Evolutionary conservation across 495 filamentous ascomycete species (phyloP).

Genomic region (Daldinia decipiens): DNA sequence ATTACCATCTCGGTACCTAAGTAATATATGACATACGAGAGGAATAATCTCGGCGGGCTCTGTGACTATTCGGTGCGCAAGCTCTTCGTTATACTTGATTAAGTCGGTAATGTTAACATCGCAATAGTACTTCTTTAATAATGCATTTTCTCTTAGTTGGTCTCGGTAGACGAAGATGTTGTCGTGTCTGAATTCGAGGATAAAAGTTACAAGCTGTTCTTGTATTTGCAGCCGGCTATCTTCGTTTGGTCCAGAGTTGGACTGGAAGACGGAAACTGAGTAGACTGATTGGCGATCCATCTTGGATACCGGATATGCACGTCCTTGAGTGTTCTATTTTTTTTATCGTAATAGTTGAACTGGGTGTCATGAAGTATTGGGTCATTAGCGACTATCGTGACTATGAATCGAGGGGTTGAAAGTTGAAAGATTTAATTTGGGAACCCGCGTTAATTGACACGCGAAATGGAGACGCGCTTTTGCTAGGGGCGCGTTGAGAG

Average conservation of each 20-base stretch:
- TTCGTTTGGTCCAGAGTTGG: conserved; percentile 64
- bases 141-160: conserved; percentile 93
- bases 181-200: conserved; percentile 94
- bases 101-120: conserved; percentile 97
- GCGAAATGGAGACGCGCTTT: conserved; percentile 40
- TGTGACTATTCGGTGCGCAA: conserved; percentile 88
- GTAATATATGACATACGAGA: conserved; percentile 65
- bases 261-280: conserved; percentile 80
- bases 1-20: not conserved
- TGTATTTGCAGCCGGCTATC: conserved; percentile 67
- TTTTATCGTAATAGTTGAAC: not conserved
- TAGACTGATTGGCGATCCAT: conserved; percentile 94
- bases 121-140: conserved; percentile 94
- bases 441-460: conserved; percentile 39
- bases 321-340: not conserved
- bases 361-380: not conserved
- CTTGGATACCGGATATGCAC: conserved; percentile 33
- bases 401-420: conserved; percentile 33
- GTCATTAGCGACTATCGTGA: conserved; percentile 11
- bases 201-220: conserved; percentile 79
- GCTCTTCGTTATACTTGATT: conserved; percentile 95
- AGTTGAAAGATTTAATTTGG: conserved; percentile 33
- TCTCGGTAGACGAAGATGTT: conserved; percentile 99
- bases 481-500: conserved; percentile 45
- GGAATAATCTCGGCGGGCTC: conserved; percentile 95